Evolutionary conservation across 306 rosid species (phyloP), one percentile per base, ranked within the genome.

Genomic region (Castanospermum australe): DNA sequence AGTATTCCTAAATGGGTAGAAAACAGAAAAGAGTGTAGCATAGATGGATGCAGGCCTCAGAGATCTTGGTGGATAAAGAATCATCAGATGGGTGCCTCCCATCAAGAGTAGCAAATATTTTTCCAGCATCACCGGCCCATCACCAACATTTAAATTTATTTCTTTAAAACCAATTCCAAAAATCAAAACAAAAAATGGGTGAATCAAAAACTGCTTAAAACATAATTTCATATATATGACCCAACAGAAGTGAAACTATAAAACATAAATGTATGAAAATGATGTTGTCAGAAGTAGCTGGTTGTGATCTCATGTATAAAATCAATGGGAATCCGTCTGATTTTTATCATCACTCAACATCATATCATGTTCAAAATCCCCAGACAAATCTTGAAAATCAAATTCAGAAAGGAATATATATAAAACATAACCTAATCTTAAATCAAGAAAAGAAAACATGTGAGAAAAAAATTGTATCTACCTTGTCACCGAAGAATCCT

Each of bases 21-120:
- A 4, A 38, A 5, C 15, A 44, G 1, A 18, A 21, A 12, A 13
- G 33, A 51, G 8, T 9, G 15, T 17, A 2, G 20, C 13, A 51
- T 5, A 71, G 2, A 15, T 13, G 18, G 12, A 32, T 38, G 82
- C 86, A 32, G 47, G 82, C 86, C 88, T 86, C 89, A 86, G 86
- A 79, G 89, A 86, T 86, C 89, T 86, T 82, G 89, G 89, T 86
- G 89, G 84, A 60, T 9, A n/a, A 30, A 0, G n/a, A 74, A 54
- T 79, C 89, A 79, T 82, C 86, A 86, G 74, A 52, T 73, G 81
- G 86, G 72, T 0, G 3, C 2, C 18, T 36, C 70, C 84, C 89
- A 82, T 86, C 89, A 86, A 86, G 84, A 86, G 86, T 82, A 86
- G 86, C 86, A 86, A 82, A 86, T 82, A 86, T 79, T 39, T 25